Evolutionary conservation across 164 flowering plant species (phyloP).

Genomic region (Piper betle): DNA sequence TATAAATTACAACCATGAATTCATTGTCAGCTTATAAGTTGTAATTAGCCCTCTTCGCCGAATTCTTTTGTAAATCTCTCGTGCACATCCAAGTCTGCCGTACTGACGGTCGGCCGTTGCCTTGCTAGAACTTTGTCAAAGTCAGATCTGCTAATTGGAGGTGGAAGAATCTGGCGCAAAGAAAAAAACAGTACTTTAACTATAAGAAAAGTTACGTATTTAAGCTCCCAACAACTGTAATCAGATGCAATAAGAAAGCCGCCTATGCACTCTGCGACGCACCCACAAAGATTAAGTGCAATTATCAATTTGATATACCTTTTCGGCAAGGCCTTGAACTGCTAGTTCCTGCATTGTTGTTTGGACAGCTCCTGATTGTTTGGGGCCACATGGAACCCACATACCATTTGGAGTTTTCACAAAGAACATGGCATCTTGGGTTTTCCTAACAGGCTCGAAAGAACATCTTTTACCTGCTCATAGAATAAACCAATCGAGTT

Average conservation of each 20-base stretch:
- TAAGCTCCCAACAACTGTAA: not conserved
- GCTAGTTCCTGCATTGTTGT: conserved; percentile 87
- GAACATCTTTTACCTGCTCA: conserved; percentile 85
- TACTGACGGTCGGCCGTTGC: conserved; percentile 97
- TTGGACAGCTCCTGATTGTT: conserved; percentile 81
- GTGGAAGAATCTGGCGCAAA: conserved; percentile 62
- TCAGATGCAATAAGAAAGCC: too few relatives aligned
- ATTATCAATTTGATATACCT: conserved; percentile 26
- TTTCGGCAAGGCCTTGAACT: conserved; percentile 64
- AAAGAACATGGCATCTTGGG: conserved; percentile 97
- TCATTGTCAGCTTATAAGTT: not conserved
- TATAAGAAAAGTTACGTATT: not conserved
- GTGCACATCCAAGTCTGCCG: conserved; percentile 84
- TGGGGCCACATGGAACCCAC: conserved; percentile 98
- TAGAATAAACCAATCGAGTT: not conserved
- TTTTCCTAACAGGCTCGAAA: conserved; percentile 97
- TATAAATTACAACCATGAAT: conserved; percentile 1
- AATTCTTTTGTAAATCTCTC: conserved; percentile 94
- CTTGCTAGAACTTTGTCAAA: conserved; percentile 92
- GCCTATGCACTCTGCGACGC: not conserved
- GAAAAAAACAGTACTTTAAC: not conserved
- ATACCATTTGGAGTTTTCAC: conserved; percentile 38
- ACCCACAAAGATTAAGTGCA: too few relatives aligned
- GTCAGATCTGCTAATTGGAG: conserved; percentile 70
- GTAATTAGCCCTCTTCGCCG: conserved; percentile 84